These are phyloP conservation scores for Aspergillus sp. DNA, from an alignment of 2,329 filamentous ascomycete genomes.

Conservation along the genomic window DNA sequence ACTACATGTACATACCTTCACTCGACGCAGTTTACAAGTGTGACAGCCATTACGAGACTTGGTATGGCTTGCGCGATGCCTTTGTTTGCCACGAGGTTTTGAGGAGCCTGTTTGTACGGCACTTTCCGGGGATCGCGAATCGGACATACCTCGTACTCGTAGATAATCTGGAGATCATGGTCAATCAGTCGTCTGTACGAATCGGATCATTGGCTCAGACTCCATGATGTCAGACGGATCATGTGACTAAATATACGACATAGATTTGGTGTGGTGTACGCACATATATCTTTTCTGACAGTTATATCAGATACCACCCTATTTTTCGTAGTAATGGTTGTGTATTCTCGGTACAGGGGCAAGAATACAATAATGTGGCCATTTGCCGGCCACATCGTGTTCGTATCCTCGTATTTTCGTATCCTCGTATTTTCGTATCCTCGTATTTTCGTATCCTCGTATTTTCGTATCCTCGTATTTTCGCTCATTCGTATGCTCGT, in stretches of 20 bases:
- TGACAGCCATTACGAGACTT: constrained; percentile 20
- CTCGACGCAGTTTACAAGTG: constrained; percentile 17
- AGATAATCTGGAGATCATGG: not conserved
- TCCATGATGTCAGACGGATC: too few relatives aligned
- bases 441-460: not conserved
- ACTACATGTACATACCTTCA: constrained; percentile 14
- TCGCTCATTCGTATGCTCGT: not conserved
- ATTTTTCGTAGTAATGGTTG: not conserved
- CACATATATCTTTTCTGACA: too few relatives aligned
- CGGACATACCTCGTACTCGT: not conserved
- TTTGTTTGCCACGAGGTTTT: not conserved
- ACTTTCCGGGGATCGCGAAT: not conserved
- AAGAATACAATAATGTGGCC: not conserved
- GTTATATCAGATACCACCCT: too few relatives aligned
- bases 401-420: not conserved
- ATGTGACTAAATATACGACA: too few relatives aligned
- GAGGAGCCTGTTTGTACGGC: not conserved
- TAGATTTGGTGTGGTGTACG: too few relatives aligned
- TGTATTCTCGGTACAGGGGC: not conserved
- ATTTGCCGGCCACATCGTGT: too few relatives aligned
- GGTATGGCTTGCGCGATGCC: constrained; percentile 13
- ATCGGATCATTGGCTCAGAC: too few relatives aligned
- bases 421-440: not conserved
- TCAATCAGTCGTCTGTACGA: not conserved
- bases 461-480: not conserved